Conservation (phyloP, 1,139 yeast genomes). For the Nadsonia starkeyi-henricii region DNA sequence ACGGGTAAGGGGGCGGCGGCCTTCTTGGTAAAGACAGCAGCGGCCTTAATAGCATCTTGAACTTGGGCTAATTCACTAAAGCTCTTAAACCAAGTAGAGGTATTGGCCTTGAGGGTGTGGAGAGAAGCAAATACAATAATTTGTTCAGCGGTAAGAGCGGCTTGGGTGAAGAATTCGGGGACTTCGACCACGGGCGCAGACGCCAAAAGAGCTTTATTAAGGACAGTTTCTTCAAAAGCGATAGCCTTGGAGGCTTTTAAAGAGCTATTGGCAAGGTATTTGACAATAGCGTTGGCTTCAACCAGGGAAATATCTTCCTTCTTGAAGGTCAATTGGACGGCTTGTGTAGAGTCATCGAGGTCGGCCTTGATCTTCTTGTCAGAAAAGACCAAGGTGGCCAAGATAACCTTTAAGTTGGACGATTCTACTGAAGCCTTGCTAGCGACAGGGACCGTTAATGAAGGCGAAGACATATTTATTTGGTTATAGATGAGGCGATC, state of each 20-base stretch:
- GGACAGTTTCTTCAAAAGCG: conserved; percentile 25
- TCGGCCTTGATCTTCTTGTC: conserved; percentile 4
- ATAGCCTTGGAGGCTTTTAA: conserved; percentile 13
- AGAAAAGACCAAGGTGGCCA: not conserved
- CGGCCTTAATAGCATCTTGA: conserved; percentile 1
- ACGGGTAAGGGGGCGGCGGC: conserved; percentile 26
- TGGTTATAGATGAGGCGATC: no score
- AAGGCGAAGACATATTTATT: not conserved
- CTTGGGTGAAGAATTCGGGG: conserved; percentile 21
- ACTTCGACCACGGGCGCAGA: conserved; percentile 25
- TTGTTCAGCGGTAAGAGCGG: conserved; percentile 12
- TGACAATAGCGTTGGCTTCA: conserved; percentile 76
- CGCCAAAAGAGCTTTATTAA: conserved; percentile 14
- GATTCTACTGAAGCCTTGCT: not conserved
- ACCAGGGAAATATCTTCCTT: conserved; percentile 25
- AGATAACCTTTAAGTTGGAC: not conserved
- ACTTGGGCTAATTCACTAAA: not conserved
- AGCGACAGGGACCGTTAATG: not conserved
- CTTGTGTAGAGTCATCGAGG: conserved; percentile 1
- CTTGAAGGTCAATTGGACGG: conserved; percentile 6
- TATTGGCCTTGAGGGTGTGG: conserved; percentile 2
- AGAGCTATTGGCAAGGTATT: conserved; percentile 33
- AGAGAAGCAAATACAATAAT: conserved; percentile 12
- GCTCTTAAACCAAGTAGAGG: conserved; percentile 2
- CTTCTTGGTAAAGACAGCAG: conserved; percentile 5